A percentile compares a stretch with the other conserved stretches of the same genome.
Evolutionary conservation across 148 eudicot genomes (phyloP).

Genomic region (Oxyria digyna): DNA sequence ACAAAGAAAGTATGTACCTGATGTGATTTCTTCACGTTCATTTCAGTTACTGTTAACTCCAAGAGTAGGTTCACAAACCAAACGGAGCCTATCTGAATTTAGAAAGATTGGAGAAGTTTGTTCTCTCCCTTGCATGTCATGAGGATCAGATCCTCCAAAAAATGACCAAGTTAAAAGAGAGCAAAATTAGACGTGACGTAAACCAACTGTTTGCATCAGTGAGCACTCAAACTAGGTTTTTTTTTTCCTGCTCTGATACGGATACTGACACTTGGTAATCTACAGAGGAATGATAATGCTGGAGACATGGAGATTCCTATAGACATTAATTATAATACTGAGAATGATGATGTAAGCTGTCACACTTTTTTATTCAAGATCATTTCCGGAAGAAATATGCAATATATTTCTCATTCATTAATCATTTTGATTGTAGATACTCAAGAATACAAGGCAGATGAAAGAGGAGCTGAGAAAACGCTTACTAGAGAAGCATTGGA

Average conservation of each 20-base stretch:
- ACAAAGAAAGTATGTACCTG: slow-evolving; percentile 18
- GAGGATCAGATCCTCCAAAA: slow-evolving; percentile 30
- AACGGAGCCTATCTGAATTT: slow-evolving; percentile 26
- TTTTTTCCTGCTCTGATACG: no score
- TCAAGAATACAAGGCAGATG: background rate
- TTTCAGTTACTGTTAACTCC: background rate
- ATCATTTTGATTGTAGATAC: background rate
- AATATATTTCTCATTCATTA: background rate
- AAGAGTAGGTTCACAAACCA: slow-evolving; percentile 27
- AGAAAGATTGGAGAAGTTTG: slow-evolving; percentile 37
- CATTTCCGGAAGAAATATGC: background rate
- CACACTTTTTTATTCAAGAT: background rate
- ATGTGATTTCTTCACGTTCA: no score
- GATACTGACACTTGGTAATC: no score
- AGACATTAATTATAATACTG: background rate
- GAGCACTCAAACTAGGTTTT: background rate
- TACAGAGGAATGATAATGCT: background rate
- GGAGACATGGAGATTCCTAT: background rate
- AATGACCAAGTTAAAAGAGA: slow-evolving; percentile 18
- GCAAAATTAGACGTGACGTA: slow-evolving; percentile 16
- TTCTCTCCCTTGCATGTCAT: slow-evolving; percentile 21
- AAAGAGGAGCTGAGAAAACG: background rate
- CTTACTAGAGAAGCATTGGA: no score
- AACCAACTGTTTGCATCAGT: slow-evolving; percentile 15
- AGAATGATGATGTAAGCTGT: background rate